phyloP scores from a whole-genome alignment of 1,139 yeast genomes.

The Candida buenavistaensis region DNA sequence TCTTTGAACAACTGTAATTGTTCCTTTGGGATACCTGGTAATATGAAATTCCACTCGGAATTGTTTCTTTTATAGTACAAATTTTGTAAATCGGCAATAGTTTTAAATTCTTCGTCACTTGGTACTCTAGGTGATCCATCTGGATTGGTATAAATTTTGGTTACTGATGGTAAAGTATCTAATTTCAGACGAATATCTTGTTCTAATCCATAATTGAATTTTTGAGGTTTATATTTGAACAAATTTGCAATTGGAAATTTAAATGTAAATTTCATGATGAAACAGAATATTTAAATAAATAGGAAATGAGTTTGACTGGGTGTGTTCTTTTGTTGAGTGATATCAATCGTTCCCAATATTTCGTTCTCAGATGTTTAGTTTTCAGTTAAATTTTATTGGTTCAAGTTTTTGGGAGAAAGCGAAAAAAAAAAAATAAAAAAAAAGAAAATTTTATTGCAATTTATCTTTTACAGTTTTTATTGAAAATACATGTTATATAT shows the following conservation, averaged over 20 bases:
- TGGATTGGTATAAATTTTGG: slow-evolving; percentile 66
- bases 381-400: slow-evolving; percentile 13
- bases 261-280: slow-evolving; percentile 42
- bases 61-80: slow-evolving; percentile 62
- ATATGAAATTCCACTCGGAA: slow-evolving; percentile 59
- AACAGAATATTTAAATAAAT: background rate
- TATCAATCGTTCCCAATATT: background rate
- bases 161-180: slow-evolving; percentile 53
- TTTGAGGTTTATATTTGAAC: slow-evolving; percentile 38
- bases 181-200: slow-evolving; percentile 44
- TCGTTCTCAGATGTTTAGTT: slow-evolving; percentile 7
- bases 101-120: slow-evolving; percentile 68
- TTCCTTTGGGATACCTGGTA: slow-evolving; percentile 53
- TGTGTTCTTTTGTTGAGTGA: background rate
- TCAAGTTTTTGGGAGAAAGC: slow-evolving; percentile 4
- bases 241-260: slow-evolving; percentile 42
- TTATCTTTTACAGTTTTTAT: background rate
- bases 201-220: slow-evolving; percentile 44
- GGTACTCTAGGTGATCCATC: slow-evolving; percentile 80
- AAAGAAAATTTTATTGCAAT: slow-evolving; percentile 1
- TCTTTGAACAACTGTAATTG: slow-evolving; percentile 60
- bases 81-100: slow-evolving; percentile 70
- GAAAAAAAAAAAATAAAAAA: slow-evolving; percentile 3
- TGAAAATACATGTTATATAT: no score
- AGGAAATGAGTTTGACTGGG: slow-evolving; percentile 5